phyloP scores from a whole-genome alignment of 129 eudicot species.

The Calendula officinalis region DNA sequence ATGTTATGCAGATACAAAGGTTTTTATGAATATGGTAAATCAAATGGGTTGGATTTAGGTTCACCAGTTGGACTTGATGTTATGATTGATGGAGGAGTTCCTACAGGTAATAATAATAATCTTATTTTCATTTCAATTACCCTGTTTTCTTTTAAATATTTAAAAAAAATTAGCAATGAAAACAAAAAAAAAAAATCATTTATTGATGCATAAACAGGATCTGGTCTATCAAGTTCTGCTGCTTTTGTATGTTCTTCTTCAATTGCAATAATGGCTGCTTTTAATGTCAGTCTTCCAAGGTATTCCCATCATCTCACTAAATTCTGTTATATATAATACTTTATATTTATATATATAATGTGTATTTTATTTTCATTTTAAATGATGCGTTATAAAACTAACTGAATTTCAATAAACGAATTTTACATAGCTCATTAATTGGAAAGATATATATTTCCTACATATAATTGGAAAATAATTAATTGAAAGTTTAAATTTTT shows the following conservation, averaged over 20 bases:
- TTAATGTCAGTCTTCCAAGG: conserved; percentile 68
- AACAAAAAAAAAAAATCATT: background rate
- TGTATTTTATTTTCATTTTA: too few relatives aligned
- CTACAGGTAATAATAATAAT: conserved; percentile 56
- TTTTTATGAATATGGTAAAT: conserved; percentile 73
- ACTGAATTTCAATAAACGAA: too few relatives aligned
- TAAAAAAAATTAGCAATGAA: background rate
- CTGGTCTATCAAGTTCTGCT: conserved; percentile 97
- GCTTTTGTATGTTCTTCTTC: conserved; percentile 98
- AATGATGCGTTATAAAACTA: too few relatives aligned
- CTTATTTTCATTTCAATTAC: background rate
- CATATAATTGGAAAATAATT: too few relatives aligned
- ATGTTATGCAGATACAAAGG: conserved; percentile 83
- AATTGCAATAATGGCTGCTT: conserved; percentile 95
- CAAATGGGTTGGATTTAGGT: conserved; percentile 64
- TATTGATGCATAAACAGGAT: conserved; percentile 45
- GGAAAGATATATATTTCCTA: too few relatives aligned
- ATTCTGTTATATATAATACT: too few relatives aligned
- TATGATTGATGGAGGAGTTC: conserved; percentile 92
- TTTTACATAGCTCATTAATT: too few relatives aligned
- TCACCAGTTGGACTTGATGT: conserved; percentile 85
- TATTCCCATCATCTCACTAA: too few relatives aligned
- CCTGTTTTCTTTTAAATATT: background rate
- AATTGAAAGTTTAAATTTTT: background rate
- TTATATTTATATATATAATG: too few relatives aligned